phyloP scores from a whole-genome alignment of 805 yeast species.

The Monosporozyma servazzii region DNA sequence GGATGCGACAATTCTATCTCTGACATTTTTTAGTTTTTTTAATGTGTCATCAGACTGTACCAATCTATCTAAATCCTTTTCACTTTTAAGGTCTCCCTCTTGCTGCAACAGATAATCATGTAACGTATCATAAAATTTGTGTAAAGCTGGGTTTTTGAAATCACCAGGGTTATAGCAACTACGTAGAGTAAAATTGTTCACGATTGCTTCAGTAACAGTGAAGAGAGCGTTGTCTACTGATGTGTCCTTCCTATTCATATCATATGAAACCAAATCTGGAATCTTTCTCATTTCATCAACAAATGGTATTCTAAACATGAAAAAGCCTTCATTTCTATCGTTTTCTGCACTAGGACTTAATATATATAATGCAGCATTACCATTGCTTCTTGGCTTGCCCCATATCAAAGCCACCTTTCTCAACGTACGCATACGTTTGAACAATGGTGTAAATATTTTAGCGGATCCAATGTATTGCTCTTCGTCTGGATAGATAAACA shows the following conservation, averaged over 20 bases:
- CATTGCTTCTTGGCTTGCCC: constrained; percentile 49
- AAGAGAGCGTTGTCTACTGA: constrained; percentile 19
- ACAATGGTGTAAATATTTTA: constrained; percentile 58
- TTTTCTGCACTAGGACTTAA: constrained; percentile 43
- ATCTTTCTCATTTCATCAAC: constrained; percentile 62
- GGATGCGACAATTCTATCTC: constrained; percentile 24
- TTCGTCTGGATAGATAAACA: constrained; percentile 61
- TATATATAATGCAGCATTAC: constrained; percentile 50
- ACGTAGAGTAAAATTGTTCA: constrained; percentile 36
- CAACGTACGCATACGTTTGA: constrained; percentile 44
- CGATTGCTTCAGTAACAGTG: constrained; percentile 21
- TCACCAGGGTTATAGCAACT: constrained; percentile 48
- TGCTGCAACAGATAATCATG: constrained; percentile 59
- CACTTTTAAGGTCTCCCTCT: constrained; percentile 16
- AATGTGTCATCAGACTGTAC: constrained; percentile 32
- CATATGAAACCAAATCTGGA: constrained; percentile 34
- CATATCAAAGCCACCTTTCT: constrained; percentile 59
- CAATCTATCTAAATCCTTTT: constrained; percentile 5
- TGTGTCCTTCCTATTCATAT: not conserved
- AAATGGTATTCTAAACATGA: constrained; percentile 60
- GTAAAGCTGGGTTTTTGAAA: constrained; percentile 56
- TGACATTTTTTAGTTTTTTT: constrained; percentile 19
- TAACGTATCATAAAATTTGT: constrained; percentile 55
- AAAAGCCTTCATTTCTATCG: constrained; percentile 54
- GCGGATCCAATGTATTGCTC: constrained; percentile 52